phyloP scores from a whole-genome alignment of 257 asterid genomes.

The Euphrasia confusa region DNA sequence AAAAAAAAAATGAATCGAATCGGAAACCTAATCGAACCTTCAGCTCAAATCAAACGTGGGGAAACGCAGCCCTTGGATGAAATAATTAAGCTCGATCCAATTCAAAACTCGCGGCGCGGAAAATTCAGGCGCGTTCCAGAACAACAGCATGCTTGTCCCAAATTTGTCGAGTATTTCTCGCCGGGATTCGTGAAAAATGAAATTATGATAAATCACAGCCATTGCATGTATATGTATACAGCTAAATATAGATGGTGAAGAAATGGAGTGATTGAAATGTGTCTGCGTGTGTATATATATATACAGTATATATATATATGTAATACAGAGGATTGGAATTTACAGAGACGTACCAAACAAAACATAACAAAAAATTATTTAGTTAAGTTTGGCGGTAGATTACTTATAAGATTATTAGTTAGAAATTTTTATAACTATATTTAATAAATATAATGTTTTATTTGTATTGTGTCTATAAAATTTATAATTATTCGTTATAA shows the following conservation, averaged over 20 bases:
- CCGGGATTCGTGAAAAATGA: conserved; percentile 5
- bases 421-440: too few species aligned
- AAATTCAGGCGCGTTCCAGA: conserved; percentile 20
- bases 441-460: too few species aligned
- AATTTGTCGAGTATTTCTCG: conserved; percentile 23
- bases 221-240: background rate
- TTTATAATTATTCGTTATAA: too few species aligned
- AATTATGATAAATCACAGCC: conserved; percentile 16
- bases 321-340: too few species aligned
- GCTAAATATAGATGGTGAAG: background rate
- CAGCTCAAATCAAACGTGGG: conserved; percentile 12
- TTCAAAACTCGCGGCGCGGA: conserved; percentile 19
- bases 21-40: conserved; percentile 25
- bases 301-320: too few species aligned
- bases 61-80: conserved; percentile 12
- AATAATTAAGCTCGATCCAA: conserved; percentile 18
- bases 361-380: conserved; percentile 23
- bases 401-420: too few species aligned
- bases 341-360: background rate
- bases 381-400: background rate
- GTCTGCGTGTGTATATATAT: too few species aligned
- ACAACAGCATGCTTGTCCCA: conserved; percentile 22
- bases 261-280: background rate
- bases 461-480: too few species aligned
- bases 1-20: conserved; percentile 6